Conservation (phyloP, 2,329 filamentous ascomycete genomes). For the Cladosporium sphaerospermum region DNA sequence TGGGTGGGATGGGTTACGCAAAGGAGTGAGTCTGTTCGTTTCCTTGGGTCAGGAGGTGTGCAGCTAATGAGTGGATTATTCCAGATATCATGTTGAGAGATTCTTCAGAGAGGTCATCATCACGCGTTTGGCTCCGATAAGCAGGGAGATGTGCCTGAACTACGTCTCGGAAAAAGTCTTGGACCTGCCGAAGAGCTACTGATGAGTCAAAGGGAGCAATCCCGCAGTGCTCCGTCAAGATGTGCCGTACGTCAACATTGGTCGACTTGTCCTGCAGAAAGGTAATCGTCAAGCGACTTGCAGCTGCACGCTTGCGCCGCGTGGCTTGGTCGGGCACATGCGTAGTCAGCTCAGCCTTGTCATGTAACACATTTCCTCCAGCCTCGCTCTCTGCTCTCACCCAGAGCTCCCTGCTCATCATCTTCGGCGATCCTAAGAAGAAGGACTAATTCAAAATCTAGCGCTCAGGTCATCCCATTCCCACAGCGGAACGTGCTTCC, state of each 20-base stretch:
- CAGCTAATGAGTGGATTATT: not conserved
- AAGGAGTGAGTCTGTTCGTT: constrained; percentile 35
- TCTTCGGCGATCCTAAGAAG: too few relatives aligned
- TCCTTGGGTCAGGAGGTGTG: not conserved
- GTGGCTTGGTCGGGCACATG: not conserved
- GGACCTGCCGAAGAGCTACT: constrained; percentile 24
- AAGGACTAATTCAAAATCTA: too few relatives aligned
- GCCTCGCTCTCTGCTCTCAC: not conserved
- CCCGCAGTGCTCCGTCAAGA: not conserved
- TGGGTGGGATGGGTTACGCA: constrained; percentile 61
- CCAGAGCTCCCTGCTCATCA: not conserved
- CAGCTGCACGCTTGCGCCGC: not conserved
- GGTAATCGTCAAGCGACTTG: not conserved
- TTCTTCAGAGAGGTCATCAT: constrained; percentile 61
- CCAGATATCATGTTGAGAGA: constrained; percentile 55
- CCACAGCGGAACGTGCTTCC: too few relatives aligned
- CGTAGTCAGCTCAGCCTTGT: not conserved
- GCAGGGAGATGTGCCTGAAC: constrained; percentile 33
- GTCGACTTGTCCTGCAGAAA: too few relatives aligned
- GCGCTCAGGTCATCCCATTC: not conserved
- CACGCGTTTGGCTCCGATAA: constrained; percentile 59
- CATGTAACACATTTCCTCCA: not conserved
- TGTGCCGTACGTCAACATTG: not conserved
- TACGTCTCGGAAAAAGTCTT: constrained; percentile 29
- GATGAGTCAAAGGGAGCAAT: too few relatives aligned